Evolutionary conservation across 2,329 filamentous ascomycete species (phyloP), one percentile per base, ranked within the genome.

Genomic region (Aurifilum marmelostoma): DNA sequence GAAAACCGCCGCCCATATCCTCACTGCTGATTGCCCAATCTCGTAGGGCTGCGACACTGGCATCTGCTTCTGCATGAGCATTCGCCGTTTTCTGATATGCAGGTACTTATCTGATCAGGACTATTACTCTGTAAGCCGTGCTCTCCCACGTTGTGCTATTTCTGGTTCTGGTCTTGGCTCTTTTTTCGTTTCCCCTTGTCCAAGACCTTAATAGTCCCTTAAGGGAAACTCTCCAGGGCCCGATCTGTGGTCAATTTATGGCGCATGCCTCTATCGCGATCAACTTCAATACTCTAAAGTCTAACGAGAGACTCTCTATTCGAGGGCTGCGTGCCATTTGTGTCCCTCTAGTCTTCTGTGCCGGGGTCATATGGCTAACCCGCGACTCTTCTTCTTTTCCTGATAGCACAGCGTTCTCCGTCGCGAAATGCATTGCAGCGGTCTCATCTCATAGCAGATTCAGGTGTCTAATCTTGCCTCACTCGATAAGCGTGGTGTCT

Each of bases 121-220:
- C 39, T 47, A 37, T 62, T 61, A 21, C 64, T 37, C 64, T 56
- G 64, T 67, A 67, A 69, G 67, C 59, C 39, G 6, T 32, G 58
- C 64, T 54, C 58, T 69, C 41, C 14, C 27, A 52, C 59, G 52
- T 59, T 27, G 37, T 63, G 34, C 67, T 60, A 52, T 41, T 50
- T 34, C 52, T 37, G 29, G 18, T 11, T 63, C 52, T 37, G 29
- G 18, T 37, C 58, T 29, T 59, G 32, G 56, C 14, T 37, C 59
- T 58, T 60, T 34, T 34, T 34, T 34, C n/a, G n/a, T n/a, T 34
- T 34, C 34, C 34, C 8, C 8, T 34, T 34, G 4, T 34, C 8
- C 37, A 59, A 69, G 59, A 63, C 43, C 24, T 29, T 27, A 16
- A 16, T 29, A 50, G 41, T 32, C 50, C 37, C 34, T 64, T 58